Conservation (phyloP, 202 grass and related monocot species). For the Digitaria exilis region DNA sequence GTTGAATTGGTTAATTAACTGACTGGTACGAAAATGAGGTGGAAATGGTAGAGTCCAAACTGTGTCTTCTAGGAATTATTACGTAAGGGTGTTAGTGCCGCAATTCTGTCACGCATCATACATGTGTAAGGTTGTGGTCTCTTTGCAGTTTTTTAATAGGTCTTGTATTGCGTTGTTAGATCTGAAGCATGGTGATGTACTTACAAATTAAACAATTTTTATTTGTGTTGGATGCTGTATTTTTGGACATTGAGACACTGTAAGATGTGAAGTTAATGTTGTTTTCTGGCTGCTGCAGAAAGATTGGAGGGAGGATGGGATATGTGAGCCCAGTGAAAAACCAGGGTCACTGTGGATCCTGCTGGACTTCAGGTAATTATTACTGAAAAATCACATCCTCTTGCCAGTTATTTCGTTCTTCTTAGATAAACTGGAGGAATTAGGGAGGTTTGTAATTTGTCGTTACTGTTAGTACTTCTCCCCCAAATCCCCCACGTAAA, state of each 20-base stretch:
- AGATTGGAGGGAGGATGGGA: conserved; percentile 95
- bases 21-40: neutral
- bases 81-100: neutral
- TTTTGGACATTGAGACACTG: neutral
- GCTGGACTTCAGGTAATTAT: conserved; percentile 99
- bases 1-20: neutral
- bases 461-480: neutral
- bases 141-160: neutral
- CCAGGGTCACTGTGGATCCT: conserved; percentile 83
- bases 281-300: conserved; percentile 60
- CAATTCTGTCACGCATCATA: neutral
- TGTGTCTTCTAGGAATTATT: neutral
- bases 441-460: neutral
- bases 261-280: conserved; percentile 7
- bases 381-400: neutral
- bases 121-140: neutral
- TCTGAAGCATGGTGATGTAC: neutral
- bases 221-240: neutral
- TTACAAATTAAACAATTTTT: neutral
- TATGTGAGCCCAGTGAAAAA: conserved; percentile 97
- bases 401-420: neutral
- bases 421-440: neutral
- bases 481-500: neutral
- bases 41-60: neutral
- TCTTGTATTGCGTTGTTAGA: neutral